A percentile compares a stretch with the other conserved stretches of the same genome.
Conservation (phyloP, 371 early-diverging fungal species). For the Zychaea mexicana region DNA sequence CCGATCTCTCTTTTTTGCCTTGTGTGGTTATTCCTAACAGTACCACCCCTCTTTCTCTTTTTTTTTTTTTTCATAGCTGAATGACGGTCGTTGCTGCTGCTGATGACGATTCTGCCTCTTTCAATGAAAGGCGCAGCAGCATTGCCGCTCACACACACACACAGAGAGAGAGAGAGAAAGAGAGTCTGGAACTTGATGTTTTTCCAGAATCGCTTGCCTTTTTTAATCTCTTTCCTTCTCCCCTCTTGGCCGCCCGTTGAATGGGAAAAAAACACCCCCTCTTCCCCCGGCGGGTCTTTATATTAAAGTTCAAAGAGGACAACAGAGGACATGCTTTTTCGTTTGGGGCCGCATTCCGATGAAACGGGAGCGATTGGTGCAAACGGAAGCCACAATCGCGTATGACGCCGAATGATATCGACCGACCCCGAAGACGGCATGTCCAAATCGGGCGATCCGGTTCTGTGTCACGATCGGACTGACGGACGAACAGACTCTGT, state of each 20-base stretch:
- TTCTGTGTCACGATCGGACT: not conserved
- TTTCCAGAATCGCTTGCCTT: not conserved
- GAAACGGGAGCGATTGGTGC: not conserved
- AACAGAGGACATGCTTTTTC: not conserved
- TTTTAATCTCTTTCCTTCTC: not conserved
- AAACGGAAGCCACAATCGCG: not conserved
- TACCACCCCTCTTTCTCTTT: too few species aligned
- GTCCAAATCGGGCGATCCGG: slow-evolving; percentile 2
- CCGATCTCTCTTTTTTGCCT: not conserved
- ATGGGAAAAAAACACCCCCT: not conserved
- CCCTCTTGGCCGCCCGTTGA: too few species aligned
- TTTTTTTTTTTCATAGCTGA: too few species aligned
- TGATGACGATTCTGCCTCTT: too few species aligned
- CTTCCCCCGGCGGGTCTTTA: not conserved
- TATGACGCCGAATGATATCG: slow-evolving; percentile 4
- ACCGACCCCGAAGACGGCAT: not conserved
- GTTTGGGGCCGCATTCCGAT: not conserved
- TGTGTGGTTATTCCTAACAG: not conserved
- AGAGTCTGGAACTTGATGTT: not conserved
- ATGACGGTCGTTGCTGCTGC: too few species aligned
- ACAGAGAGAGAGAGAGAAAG: not conserved
- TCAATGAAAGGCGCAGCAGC: too few species aligned
- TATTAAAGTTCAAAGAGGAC: not conserved
- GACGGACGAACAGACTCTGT: slow-evolving; percentile 10
- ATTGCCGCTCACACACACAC: too few species aligned